Evolutionary conservation across 1,284 basidiomycete genomes (phyloP).

Genomic region (Pascua guehoae): DNA sequence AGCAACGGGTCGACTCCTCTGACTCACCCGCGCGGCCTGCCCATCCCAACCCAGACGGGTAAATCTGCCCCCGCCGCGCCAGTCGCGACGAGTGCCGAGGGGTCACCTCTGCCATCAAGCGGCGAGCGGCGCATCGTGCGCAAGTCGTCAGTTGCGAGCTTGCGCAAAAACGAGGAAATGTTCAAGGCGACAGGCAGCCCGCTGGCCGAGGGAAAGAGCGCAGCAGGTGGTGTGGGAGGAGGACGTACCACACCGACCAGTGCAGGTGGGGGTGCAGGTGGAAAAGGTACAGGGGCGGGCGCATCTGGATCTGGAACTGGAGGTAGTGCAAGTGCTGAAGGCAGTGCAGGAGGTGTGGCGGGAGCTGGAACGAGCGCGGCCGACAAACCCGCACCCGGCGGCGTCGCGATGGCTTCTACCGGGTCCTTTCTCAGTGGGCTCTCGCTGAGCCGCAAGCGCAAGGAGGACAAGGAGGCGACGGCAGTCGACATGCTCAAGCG

Average conservation of each 20-base stretch:
- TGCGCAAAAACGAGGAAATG: constrained; percentile 1
- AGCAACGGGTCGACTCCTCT: constrained; percentile 20
- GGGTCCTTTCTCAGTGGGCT: constrained; percentile 11
- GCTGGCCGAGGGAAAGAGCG: background rate
- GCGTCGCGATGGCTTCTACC: no score
- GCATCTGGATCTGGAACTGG: no score
- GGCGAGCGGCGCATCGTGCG: constrained; percentile 1
- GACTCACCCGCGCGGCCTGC: constrained; percentile 23
- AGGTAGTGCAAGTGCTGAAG: no score
- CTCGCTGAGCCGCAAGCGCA: constrained; percentile 11
- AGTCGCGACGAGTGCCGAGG: constrained; percentile 26
- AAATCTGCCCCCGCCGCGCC: constrained; percentile 35
- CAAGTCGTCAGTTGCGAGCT: constrained; percentile 6
- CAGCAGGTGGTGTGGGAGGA: background rate
- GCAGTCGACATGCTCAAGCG: constrained; percentile 18
- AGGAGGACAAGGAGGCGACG: constrained; percentile 1
- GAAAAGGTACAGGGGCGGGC: background rate
- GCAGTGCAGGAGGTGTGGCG: no score
- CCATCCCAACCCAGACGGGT: constrained; percentile 15
- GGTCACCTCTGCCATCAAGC: constrained; percentile 4
- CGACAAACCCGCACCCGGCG: no score
- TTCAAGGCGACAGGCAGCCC: constrained; percentile 2
- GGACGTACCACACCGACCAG: background rate
- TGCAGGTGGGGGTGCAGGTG: background rate
- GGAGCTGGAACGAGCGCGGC: no score